phyloP scores from a whole-genome alignment of 352 stramenopile species.

The Pythium graminicola region DNA sequence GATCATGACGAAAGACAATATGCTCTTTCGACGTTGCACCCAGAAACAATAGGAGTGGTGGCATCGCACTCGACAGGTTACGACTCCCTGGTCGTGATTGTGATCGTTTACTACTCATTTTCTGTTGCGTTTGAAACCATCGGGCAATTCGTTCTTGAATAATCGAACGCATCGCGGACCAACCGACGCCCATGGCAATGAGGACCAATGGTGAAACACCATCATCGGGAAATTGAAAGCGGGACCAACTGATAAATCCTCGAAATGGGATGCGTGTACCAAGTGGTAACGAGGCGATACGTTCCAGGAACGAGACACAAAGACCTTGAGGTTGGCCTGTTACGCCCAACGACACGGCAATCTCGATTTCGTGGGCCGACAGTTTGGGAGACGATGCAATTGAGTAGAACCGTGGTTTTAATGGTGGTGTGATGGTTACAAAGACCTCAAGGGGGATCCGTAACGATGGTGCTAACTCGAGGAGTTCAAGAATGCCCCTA shows the following conservation, averaged over 20 bases:
- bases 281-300: conserved; percentile 27
- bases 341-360: conserved; percentile 85
- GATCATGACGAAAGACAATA: conserved; percentile 31
- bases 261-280: conserved; percentile 53
- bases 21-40: conserved; percentile 25
- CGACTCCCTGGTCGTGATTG: neutral
- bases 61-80: neutral
- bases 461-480: conserved; percentile 53
- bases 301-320: conserved; percentile 25
- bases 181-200: conserved; percentile 89
- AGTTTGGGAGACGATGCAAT: conserved; percentile 85
- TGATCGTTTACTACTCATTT: neutral
- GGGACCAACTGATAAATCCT: conserved; percentile 84
- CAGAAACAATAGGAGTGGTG: conserved; percentile 33
- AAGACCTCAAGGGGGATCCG: conserved; percentile 67
- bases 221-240: conserved; percentile 84
- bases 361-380: conserved; percentile 75
- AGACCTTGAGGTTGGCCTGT: conserved; percentile 36
- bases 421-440: conserved; percentile 72
- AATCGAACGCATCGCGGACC: conserved; percentile 74
- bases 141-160: conserved; percentile 28
- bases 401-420: conserved; percentile 90
- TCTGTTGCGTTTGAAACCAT: neutral
- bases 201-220: conserved; percentile 76
- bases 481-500: conserved; percentile 69